Conservation (phyloP, 2,329 filamentous ascomycete species). For the Alternaria incomplexa region DNA sequence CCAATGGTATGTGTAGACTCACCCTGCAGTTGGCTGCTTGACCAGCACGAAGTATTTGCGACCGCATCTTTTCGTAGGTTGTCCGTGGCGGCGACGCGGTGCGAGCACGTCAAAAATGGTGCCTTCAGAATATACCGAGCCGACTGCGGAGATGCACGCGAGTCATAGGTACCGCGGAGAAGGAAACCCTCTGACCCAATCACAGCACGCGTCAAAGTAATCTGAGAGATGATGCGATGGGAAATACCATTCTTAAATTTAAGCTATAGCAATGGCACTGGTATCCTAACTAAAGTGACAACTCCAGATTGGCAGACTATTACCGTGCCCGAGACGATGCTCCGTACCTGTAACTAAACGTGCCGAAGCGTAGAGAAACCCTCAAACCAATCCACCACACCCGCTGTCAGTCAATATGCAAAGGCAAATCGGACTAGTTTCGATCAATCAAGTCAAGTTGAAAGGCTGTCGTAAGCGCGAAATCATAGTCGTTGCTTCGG, state of each 20-base stretch:
- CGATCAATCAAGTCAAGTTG: conserved; percentile 12
- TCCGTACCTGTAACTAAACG: background rate
- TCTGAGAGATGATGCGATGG: background rate
- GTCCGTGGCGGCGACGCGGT: conserved; percentile 24
- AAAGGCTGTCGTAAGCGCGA: conserved; percentile 19
- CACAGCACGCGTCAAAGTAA: conserved; percentile 13
- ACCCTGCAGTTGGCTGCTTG: conserved; percentile 43
- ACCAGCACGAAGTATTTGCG: conserved; percentile 39
- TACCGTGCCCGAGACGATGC: background rate
- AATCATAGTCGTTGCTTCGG: conserved; percentile 18
- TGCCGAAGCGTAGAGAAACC: conserved; percentile 4
- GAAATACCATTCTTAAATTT: background rate
- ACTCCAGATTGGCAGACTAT: background rate
- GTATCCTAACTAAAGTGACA: conserved; percentile 11
- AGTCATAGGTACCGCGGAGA: conserved; percentile 17
- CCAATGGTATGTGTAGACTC: conserved; percentile 13
- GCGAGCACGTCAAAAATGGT: conserved; percentile 20
- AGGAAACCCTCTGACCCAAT: conserved; percentile 30
- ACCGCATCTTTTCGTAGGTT: conserved; percentile 42
- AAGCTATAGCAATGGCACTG: conserved; percentile 8
- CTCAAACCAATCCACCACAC: background rate
- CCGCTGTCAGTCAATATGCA: background rate
- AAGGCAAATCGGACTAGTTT: conserved; percentile 10
- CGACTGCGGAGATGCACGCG: conserved; percentile 13
- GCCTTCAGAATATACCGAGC: conserved; percentile 1